A percentile compares a stretch with the other conserved stretches of the same genome.
Evolutionary conservation across 1,139 yeast species (phyloP).

Genomic region (Tardiomyces blankii): DNA sequence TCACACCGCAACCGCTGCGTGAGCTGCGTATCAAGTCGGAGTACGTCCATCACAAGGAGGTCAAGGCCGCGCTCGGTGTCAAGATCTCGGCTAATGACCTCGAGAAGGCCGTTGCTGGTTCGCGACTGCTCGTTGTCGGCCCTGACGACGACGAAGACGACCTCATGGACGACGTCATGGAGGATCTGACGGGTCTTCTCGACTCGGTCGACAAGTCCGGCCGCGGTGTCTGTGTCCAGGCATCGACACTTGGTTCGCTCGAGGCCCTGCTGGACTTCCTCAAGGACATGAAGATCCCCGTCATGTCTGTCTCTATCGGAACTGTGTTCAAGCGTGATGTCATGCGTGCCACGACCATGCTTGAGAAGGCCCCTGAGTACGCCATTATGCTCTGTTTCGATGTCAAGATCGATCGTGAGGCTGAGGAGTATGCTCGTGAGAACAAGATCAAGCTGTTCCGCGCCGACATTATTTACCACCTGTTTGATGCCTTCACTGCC

Average conservation of each 20-base stretch:
- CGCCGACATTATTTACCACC: conserved; percentile 92
- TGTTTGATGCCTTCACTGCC: conserved; percentile 89
- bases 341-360: conserved; percentile 94
- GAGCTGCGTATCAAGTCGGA: conserved; percentile 93
- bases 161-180: conserved; percentile 97
- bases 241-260: conserved; percentile 93
- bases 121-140: conserved; percentile 87
- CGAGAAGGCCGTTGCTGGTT: conserved; percentile 98
- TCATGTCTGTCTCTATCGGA: conserved; percentile 95
- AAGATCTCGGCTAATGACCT: conserved; percentile 96
- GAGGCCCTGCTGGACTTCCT: conserved; percentile 96
- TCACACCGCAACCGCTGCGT: conserved; percentile 96
- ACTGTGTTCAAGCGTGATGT: conserved; percentile 97
- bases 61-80: conserved; percentile 97
- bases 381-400: conserved; percentile 98
- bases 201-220: conserved; percentile 94
- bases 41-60: conserved; percentile 92
- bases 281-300: conserved; percentile 98
- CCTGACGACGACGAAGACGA: conserved; percentile 98
- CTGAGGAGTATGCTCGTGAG: conserved; percentile 94
- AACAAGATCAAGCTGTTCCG: conserved; percentile 85
- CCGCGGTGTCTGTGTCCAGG: conserved; percentile 96
- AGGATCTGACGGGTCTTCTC: conserved; percentile 86
- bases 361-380: conserved; percentile 88
- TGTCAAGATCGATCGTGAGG: conserved; percentile 94